These are phyloP conservation scores for Fusarium lateritium DNA, from an alignment of 2,329 filamentous ascomycete species.

Conservation along the genomic window DNA sequence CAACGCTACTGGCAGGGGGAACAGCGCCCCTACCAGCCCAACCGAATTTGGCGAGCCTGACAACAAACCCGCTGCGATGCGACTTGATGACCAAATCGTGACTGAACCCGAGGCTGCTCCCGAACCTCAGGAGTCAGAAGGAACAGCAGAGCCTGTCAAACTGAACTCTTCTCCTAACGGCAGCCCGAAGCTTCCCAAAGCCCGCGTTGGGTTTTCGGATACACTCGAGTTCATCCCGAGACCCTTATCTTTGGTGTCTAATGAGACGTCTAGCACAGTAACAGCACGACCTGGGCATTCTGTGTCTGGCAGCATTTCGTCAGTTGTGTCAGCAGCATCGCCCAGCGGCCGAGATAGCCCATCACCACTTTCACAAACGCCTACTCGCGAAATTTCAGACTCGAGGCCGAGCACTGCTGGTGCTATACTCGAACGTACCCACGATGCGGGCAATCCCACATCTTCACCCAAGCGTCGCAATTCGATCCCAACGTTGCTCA, in stretches of 20 bases:
- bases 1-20: constrained; percentile 67
- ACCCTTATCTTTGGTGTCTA: constrained; percentile 87
- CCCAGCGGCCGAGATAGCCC: constrained; percentile 59
- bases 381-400: constrained; percentile 61
- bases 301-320: constrained; percentile 84
- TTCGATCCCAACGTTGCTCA: constrained; percentile 70
- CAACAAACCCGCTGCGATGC: constrained; percentile 44
- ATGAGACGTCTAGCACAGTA: constrained; percentile 83
- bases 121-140: constrained; percentile 11
- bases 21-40: constrained; percentile 76
- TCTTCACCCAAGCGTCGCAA: constrained; percentile 67
- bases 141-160: constrained; percentile 8
- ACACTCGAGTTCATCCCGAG: constrained; percentile 86
- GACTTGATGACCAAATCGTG: constrained; percentile 12
- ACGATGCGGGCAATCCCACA: constrained; percentile 40
- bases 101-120: constrained; percentile 12
- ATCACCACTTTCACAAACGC: constrained; percentile 56
- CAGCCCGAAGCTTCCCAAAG: constrained; percentile 61
- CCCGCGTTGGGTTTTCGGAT: constrained; percentile 87
- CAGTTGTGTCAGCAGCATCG: constrained; percentile 74
- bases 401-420: constrained; percentile 79
- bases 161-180: constrained; percentile 15
- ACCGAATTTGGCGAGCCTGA: constrained; percentile 59
- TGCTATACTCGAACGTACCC: constrained; percentile 72
- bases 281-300: constrained; percentile 80